Evolutionary conservation across 129 eudicot genomes (phyloP), one percentile per base, ranked within the genome.

Genomic region (Flaveria linearis): DNA sequence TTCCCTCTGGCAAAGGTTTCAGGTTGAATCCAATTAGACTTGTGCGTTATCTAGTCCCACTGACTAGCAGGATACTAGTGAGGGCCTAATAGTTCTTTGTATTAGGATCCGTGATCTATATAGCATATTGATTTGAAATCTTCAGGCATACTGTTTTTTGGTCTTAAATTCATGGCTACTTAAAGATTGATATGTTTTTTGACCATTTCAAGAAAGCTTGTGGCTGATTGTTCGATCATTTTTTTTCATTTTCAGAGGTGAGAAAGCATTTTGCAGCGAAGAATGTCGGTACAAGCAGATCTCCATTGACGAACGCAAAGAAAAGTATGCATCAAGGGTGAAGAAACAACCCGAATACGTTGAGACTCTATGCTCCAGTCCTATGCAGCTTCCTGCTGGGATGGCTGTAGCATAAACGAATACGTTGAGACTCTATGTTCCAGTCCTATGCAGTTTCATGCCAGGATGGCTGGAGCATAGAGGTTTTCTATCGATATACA

Each of bases 261-360:
- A 91, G 74, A 88, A 88, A 78, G 96, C 91, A 3, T 91, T 91
- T 79, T 91, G 96, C 78, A 88, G 96, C 22, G 89, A 83, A 65
- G 89, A 91, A 68, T 91, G 96, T 53, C 91, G 93, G 52, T 68
- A 41, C 93, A 81, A 81, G 66, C 93, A 88, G 57, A 91, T 91
- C 22, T 75, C 77, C 49, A 43, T 74, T 16, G 91, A 88, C 62
- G 93, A 91, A 74, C 84, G 22, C 82, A 85, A 84, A 80, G 96
- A 91, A 22, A 91, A 84, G 78, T 42, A 83, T 16, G 81, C 84
- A 39, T 84, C 89, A 2, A 77, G 83, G 45, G 78, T 72, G 72
- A 86, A 51, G 83, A 88, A 88, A 63, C 76, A 81, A 39, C 72
- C 71, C 6, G 84, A 90, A 61, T 83, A 81, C 23, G 89, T 52